phyloP scores from a whole-genome alignment of 805 yeast species.

The Pichia rugopelliculosa region DNA sequence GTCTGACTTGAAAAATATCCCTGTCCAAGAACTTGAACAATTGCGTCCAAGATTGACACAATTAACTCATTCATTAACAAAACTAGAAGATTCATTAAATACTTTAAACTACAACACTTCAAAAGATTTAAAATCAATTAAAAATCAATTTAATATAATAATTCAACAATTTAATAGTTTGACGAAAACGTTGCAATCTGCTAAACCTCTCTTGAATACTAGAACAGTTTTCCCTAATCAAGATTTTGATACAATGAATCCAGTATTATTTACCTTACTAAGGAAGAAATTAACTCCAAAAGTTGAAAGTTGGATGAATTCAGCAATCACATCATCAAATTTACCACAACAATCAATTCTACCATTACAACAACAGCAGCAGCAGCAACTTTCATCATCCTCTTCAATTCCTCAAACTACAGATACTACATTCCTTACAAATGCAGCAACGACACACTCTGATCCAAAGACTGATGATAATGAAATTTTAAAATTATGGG shows the following conservation, averaged over 20 bases:
- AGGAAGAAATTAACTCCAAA: conserved; percentile 88
- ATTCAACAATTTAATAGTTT: conserved; percentile 76
- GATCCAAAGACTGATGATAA: conserved; percentile 11
- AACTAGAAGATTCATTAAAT: conserved; percentile 46
- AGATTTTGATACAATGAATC: conserved; percentile 80
- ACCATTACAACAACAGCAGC: not conserved
- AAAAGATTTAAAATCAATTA: conserved; percentile 50
- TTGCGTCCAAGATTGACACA: conserved; percentile 56
- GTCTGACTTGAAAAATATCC: conserved; percentile 34
- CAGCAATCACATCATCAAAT: conserved; percentile 6
- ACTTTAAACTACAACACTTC: conserved; percentile 20
- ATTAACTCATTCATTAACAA: conserved; percentile 50
- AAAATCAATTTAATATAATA: conserved; percentile 76
- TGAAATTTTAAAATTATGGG: not conserved
- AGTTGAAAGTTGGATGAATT: conserved; percentile 71
- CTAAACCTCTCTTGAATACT: conserved; percentile 48
- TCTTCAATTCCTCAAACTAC: not conserved
- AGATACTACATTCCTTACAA: not conserved
- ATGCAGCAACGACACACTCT: conserved; percentile 6
- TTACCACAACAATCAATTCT: not conserved
- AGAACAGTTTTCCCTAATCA: conserved; percentile 82
- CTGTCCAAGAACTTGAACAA: conserved; percentile 56
- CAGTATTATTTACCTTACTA: conserved; percentile 72
- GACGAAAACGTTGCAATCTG: conserved; percentile 58
- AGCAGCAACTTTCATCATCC: not conserved